Evolutionary conservation across 208 protist genomes (phyloP).

Genomic region (Leishmania braziliensis): DNA sequence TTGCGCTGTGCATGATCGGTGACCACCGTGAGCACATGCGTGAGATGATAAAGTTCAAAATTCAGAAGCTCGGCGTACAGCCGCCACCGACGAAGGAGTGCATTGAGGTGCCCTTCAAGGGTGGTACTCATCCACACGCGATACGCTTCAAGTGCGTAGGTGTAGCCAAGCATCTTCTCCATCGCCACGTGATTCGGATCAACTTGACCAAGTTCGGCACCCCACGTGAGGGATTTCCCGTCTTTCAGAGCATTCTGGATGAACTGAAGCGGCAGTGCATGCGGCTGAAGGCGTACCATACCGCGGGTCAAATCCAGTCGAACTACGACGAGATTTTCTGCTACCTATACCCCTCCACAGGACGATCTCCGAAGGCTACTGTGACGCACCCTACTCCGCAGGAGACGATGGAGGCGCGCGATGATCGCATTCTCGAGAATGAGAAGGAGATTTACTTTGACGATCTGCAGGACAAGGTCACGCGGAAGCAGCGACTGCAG

Average conservation of each 20-base stretch:
- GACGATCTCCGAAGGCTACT: slow-evolving; percentile 74
- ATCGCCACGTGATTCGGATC: slow-evolving; percentile 70
- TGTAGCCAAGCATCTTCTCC: slow-evolving; percentile 80
- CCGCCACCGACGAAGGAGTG: slow-evolving; percentile 64
- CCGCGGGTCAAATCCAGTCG: slow-evolving; percentile 61
- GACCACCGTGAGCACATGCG: slow-evolving; percentile 86
- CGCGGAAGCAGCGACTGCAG: slow-evolving; percentile 49
- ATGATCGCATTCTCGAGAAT: slow-evolving; percentile 65
- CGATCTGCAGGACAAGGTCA: slow-evolving; percentile 64
- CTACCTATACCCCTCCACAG: slow-evolving; percentile 86
- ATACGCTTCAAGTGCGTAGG: slow-evolving; percentile 88
- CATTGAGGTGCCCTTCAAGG: slow-evolving; percentile 86
- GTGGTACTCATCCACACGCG: slow-evolving; percentile 83
- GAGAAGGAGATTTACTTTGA: slow-evolving; percentile 89
- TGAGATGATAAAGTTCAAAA: slow-evolving; percentile 83
- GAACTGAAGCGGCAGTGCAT: slow-evolving; percentile 69
- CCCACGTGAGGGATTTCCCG: slow-evolving; percentile 80
- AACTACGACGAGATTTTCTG: slow-evolving; percentile 87
- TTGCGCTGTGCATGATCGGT: slow-evolving; percentile 77
- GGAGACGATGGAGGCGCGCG: slow-evolving; percentile 56
- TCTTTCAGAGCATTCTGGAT: slow-evolving; percentile 81
- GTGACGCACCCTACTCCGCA: slow-evolving; percentile 73
- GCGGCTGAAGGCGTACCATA: slow-evolving; percentile 79
- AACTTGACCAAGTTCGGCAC: slow-evolving; percentile 89
- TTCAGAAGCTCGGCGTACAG: slow-evolving; percentile 85